These are phyloP conservation scores for Verbena officinalis DNA, from an alignment of 257 asterid species.

Conservation along the genomic window DNA sequence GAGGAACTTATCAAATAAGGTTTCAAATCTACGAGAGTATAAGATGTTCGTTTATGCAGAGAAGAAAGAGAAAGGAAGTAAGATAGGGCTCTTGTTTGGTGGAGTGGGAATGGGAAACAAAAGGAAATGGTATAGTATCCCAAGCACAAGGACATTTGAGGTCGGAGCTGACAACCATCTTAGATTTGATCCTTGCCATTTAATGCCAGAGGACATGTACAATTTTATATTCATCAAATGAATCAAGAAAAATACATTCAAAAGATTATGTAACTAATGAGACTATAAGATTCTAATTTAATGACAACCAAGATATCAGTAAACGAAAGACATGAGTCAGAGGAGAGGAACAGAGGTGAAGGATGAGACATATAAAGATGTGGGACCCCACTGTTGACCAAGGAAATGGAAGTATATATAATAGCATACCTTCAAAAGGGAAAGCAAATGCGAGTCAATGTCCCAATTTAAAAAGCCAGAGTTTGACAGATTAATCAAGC, in stretches of 20 bases:
- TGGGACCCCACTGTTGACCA: not conserved
- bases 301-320: not conserved
- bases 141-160: not conserved
- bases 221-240: not conserved
- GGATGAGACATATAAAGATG: not conserved
- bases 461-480: constrained; percentile 69
- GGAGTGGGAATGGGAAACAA: constrained; percentile 5
- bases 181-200: not conserved
- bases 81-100: not conserved
- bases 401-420: not conserved
- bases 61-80: not conserved
- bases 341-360: not conserved
- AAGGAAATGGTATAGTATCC: not conserved
- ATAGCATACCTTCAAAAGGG: constrained; percentile 76
- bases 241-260: not conserved
- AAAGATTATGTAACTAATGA: not conserved
- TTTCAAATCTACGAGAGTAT: not conserved
- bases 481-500: constrained; percentile 69
- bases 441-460: constrained; percentile 73
- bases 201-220: not conserved
- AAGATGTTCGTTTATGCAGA: not conserved
- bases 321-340: not conserved
- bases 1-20: constrained; percentile 8
- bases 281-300: not conserved
- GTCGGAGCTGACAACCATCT: constrained; percentile 15